Evolutionary conservation across 441 rosid genomes (phyloP), one percentile per base, ranked within the genome.

Genomic region (Aquilaria agallochum): DNA sequence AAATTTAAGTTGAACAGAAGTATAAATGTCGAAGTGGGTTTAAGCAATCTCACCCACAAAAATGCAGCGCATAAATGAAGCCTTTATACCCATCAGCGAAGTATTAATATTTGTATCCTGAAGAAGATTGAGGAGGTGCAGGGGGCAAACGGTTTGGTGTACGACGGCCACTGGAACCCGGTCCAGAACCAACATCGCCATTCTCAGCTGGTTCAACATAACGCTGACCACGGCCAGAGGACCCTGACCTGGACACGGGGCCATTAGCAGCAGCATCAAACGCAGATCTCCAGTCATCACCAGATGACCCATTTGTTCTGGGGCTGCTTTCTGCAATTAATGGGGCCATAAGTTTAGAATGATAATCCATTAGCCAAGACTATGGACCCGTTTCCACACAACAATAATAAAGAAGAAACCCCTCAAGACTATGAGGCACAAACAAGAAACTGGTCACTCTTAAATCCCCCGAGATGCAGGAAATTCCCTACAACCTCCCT

Each of bases 211-310:
- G 75, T 7, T 75, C 83, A 34, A 77, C 73, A 70, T 76, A 68
- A 34, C 74, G 77, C 11, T 80, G 74, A 58, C 84, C 78, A 59
- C 77, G 85, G 71, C 89, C 84, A 5, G 71, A 68, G 33, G 89
- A 80, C 20, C 82, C 87, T 11, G 77, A 79, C 67, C 86, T 72
- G 14, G 75, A 73, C 50, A 66, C 68, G 14, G 80, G 56, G 46
- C 89, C 89, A 64, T 74, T 75, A 54, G 20, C n/a, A 44, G 82
- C 85, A 9, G 84, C 80, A 52, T 83, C 77, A 44, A 85, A 87
- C 27, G 94, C 94, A 51, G 89, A 79, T 72, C 82, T 81, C 90
- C 91, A 87, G 61, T 85, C 94, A 48, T 85, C 87, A 7, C 87
- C 87, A 1, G 80, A 62, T n/a, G 77, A 73, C 12, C 75, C 78